Evolutionary conservation across 129 eudicot genomes (phyloP).

Genomic region (Gnaphalium uliginosum): DNA sequence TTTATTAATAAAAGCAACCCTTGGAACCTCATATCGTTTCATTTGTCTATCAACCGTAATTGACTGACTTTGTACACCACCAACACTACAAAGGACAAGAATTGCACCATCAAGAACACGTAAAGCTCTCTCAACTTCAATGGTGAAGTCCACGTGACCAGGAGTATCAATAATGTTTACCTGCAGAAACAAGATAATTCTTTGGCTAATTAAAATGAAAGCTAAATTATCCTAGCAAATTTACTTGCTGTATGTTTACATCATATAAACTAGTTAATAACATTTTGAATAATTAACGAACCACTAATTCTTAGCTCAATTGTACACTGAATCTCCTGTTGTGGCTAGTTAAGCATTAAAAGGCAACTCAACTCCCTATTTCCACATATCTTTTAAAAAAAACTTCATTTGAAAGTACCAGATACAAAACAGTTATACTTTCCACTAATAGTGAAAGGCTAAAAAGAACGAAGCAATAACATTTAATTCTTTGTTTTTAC

Average conservation of each 20-base stretch:
- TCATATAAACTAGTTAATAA: not conserved
- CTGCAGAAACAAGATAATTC: conserved; percentile 43
- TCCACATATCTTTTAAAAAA: not conserved
- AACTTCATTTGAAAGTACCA: not conserved
- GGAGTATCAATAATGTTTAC: conserved; percentile 96
- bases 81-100: conserved; percentile 97
- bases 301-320: not conserved
- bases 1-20: conserved; percentile 95
- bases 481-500: not conserved
- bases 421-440: not conserved
- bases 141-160: conserved; percentile 98
- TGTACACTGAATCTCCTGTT: not conserved
- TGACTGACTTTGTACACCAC: conserved; percentile 99
- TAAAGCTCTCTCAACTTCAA: conserved; percentile 97
- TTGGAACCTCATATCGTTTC: conserved; percentile 95
- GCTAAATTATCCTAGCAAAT: not conserved
- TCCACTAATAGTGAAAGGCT: not conserved
- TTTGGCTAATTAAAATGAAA: conserved; percentile 14
- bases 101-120: conserved; percentile 99
- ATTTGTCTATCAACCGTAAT: conserved; percentile 99
- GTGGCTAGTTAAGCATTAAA: not conserved
- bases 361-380: conserved; percentile 3
- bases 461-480: too few species aligned
- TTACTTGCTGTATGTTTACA: not conserved
- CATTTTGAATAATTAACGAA: too few species aligned